These are phyloP conservation scores for Hypomyces rosellus DNA, from an alignment of 2,329 filamentous ascomycete genomes.

Conservation along the genomic window DNA sequence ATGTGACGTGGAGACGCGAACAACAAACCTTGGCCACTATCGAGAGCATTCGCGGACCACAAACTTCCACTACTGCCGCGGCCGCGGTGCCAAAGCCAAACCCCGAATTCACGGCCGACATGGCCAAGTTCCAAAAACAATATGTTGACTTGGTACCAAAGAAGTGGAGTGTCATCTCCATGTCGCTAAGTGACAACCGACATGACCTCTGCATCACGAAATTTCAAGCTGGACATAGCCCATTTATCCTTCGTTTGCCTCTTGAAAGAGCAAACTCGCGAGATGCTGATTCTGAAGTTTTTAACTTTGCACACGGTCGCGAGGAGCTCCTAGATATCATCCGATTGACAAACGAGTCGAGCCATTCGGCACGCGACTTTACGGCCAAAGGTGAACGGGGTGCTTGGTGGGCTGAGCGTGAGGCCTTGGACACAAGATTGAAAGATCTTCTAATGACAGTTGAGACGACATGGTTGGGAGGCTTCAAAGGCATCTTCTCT, in stretches of 20 bases:
- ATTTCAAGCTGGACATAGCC: constrained; percentile 65
- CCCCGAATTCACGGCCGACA: constrained; percentile 43
- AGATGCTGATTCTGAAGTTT: constrained; percentile 70
- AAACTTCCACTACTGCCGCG: constrained; percentile 20
- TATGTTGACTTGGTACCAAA: constrained; percentile 81
- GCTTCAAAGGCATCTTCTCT: constrained; percentile 91
- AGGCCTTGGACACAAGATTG: constrained; percentile 70
- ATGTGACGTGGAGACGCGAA: constrained; percentile 61
- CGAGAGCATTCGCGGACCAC: background rate
- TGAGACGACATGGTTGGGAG: constrained; percentile 89
- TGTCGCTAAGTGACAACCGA: constrained; percentile 73
- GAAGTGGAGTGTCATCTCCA: constrained; percentile 78
- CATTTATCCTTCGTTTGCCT: constrained; percentile 82
- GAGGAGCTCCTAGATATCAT: constrained; percentile 80
- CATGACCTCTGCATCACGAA: constrained; percentile 89
- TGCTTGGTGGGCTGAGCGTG: constrained; percentile 85
- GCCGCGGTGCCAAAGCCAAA: constrained; percentile 33
- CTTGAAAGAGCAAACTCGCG: constrained; percentile 75
- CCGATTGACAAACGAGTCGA: constrained; percentile 71
- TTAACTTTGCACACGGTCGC: constrained; percentile 75
- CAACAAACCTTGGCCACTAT: constrained; percentile 47
- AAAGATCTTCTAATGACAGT: constrained; percentile 75
- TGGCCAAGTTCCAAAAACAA: constrained; percentile 64
- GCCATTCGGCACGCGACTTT: constrained; percentile 66
- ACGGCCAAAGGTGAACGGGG: constrained; percentile 67